Base-by-base conservation (phyloP, 371 early-diverging fungal genomes). In the Enterospora canceri region DNA sequence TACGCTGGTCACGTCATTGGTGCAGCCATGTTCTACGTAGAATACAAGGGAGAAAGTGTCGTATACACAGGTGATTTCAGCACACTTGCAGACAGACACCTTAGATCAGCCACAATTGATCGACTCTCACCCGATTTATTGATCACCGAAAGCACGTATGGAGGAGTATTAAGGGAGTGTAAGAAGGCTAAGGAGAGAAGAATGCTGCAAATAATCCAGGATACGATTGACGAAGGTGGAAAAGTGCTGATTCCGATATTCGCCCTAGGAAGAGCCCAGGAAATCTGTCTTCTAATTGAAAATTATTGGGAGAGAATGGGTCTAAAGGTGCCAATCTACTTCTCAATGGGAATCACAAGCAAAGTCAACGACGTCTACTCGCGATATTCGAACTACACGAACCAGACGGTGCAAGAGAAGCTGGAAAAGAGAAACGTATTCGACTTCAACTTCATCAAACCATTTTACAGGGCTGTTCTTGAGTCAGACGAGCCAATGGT, bases 1-100 rank as follows among this genome's bases (percentile, higher is more conserved):
- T 92, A 93, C 79, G 94, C 94, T 1, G 94, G 94, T 0, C 94
- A 94, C 74, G 94, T 94, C 8, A 82, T 94, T n/a, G 94, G 94
- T 1, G 94, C 94, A 0, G 92, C 89, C 30, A 94, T 94, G 93
- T 88, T 91, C 68, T 86, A 91, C 71, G 84, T 89, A 8, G 81
- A 84, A 1, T 68, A 71, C 19, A 75, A 72, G 24, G 88, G 1
- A 79, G 83, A 54, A 62, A 67, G 65, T 0, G 83, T 90, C 0
- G 88, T 94, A 1, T 94, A 94, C 76, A 94, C 94, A 1, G 94
- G 94, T 28, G 94, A 94, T 78, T 94, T 89, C 82, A 93, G 92
- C 74, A 93, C 90, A 88, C 89, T 91, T 1, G 89, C 92, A 0
- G 94, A 93, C 82, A 84, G 89, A 46, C 94, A 93, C 74, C 77